These are phyloP conservation scores for Aleurites moluccanus DNA, from an alignment of 441 rosid species.

Conservation along the genomic window DNA sequence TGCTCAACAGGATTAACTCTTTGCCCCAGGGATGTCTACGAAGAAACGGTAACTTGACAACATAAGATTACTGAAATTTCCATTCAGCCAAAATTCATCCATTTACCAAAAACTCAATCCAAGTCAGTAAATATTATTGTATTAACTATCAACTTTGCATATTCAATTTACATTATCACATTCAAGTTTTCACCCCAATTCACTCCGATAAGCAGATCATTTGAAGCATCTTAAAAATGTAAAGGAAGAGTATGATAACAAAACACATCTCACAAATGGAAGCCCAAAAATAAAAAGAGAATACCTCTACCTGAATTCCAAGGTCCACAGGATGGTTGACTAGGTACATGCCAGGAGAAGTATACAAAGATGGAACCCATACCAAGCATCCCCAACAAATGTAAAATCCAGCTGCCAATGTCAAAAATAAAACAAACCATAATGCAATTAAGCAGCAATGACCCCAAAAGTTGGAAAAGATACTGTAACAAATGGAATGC, in stretches of 20 bases:
- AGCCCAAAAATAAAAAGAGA: conserved; percentile 16
- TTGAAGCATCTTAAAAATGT: neutral
- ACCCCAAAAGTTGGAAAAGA: no score
- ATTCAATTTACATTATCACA: conserved; percentile 8
- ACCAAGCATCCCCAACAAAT: conserved; percentile 99
- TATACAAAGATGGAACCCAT: conserved; percentile 96
- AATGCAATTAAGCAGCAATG: no score
- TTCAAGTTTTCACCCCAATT: neutral
- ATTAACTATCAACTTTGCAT: neutral
- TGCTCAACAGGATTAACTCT: neutral
- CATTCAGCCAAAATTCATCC: neutral
- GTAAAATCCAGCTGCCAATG: conserved; percentile 88
- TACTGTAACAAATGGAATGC: no score
- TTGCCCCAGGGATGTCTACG: neutral
- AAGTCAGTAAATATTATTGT: neutral
- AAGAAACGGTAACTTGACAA: neutral
- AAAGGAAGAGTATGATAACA: neutral
- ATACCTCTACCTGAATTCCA: conserved; percentile 87
- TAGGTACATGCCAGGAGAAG: conserved; percentile 98
- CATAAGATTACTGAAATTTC: neutral
- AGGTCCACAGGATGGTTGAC: conserved; percentile 95
- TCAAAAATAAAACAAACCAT: no score
- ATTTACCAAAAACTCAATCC: neutral
- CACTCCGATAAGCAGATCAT: neutral
- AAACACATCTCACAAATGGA: neutral